A percentile compares a stretch with the other conserved stretches of the same genome.
Evolutionary conservation across 2,329 filamentous ascomycete species (phyloP).

Genomic region (Colletotrichum euphorbiae): DNA sequence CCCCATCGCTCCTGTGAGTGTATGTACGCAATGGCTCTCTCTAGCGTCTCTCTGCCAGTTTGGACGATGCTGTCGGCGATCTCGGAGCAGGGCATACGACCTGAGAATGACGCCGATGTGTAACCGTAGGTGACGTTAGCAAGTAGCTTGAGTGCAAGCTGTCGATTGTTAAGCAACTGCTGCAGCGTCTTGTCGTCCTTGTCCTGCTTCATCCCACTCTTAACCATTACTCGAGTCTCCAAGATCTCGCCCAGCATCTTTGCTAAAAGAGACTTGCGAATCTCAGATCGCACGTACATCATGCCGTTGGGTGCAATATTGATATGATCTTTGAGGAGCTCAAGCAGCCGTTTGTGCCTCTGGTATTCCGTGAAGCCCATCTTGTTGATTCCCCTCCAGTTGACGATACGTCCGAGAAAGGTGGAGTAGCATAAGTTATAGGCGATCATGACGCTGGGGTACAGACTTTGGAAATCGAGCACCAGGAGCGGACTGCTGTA

Average conservation of each 20-base stretch:
- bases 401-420: constrained; percentile 85
- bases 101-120: constrained; percentile 95
- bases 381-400: constrained; percentile 92
- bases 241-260: constrained; percentile 98
- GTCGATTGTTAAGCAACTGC: constrained; percentile 89
- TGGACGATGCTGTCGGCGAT: constrained; percentile 99
- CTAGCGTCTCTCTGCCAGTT: constrained; percentile 92
- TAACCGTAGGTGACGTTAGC: constrained; percentile 99
- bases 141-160: constrained; percentile 92
- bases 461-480: constrained; percentile 94
- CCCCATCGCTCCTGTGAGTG: constrained; percentile 90
- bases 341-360: constrained; percentile 79
- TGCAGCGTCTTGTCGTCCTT: constrained; percentile 89
- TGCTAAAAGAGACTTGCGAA: constrained; percentile 89
- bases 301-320: constrained; percentile 97
- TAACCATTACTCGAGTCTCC: constrained; percentile 97
- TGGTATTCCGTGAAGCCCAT: constrained; percentile 94
- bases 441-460: constrained; percentile 98
- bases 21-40: constrained; percentile 92
- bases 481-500: constrained; percentile 92
- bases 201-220: constrained; percentile 94
- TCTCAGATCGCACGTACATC: constrained; percentile 88
- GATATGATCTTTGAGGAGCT: constrained; percentile 84
- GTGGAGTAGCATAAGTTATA: constrained; percentile 99
- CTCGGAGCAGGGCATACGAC: constrained; percentile 96